Base-by-base conservation (phyloP, 345 rosid genomes). In the Eucalyptus erythrocorys region DNA sequence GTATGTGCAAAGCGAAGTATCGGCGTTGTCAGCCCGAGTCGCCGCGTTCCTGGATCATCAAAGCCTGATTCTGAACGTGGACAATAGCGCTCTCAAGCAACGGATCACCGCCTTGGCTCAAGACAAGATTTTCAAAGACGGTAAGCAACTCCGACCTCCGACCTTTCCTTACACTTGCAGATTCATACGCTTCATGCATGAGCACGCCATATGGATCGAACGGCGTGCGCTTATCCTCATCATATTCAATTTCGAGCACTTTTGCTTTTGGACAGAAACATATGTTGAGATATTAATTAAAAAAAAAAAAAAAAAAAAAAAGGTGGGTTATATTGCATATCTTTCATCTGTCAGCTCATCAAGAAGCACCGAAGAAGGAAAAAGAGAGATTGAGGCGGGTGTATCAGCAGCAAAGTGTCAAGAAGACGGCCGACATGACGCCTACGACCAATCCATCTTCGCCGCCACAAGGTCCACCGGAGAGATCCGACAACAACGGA, bases 51-150 rank as follows among this genome's bases (percentile, higher is more conserved):
- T 95, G 87, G 97, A 95, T 85, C 97, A 94, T 89, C 97, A 94
- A 40, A 88, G 96, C 51, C 79, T 95, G 94, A 93, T 95, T 86
- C 93, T 95, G 22, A 95, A 92, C 86, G 96, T 94, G 7, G 96
- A 95, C 53, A 95, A 95, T 68, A 89, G 97, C 50, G 94, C 96
- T 88, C 88, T 95, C 45, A 95, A 95, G 94, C 97, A 95, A 92
- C 88, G 96, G 88, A 92, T 94, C 85, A 94, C 97, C 49, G 96
- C 96, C 90, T 91, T 95, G 89, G 96, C 97, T 91, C 97, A 95
- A 89, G 97, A 95, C 93, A 95, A 93, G 94, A 94, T 94, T 87
- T 95, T 95, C 92, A 95, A 95, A 92, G 97, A 95, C 61, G 97
- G 97, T 94, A 88, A 85, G 68, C 40, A 37, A 45, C 61, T 45